Evolutionary conservation across 1,284 basidiomycete species (phyloP), one percentile per base, ranked within the genome.

Genomic region (Ustilago sp.): DNA sequence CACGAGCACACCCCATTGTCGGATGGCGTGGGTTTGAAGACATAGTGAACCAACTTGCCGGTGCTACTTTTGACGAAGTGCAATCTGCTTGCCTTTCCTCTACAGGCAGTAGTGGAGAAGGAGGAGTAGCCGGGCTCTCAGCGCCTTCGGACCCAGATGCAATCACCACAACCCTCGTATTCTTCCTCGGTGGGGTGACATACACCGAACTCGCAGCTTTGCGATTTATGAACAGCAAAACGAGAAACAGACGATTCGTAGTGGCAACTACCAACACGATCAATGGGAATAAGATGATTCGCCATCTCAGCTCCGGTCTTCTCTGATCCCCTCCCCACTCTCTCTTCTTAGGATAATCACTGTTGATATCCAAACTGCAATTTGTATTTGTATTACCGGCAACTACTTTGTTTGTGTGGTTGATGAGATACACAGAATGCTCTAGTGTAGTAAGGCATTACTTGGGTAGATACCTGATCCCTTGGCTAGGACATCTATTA

Each of bases 1-100:
- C 68, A 15, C 55, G 67, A 81, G 94, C 93, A 0, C 93, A 95
- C 85, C 93, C 94, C 0, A 92, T 98, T 67, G 90, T 93, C 2
- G 96, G 96, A 0, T 99, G 96, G 95, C 95, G 93, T 85, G 95
- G 94, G 15, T 94, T 98, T 81, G 95, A 98, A 86, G 97, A 99
- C 81, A 89, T 93, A 2, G 85, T 98, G 15, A 89, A 90, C 48
- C 88, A 89, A 58, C 90, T 98, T 59, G 93, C 94, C 2, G 96
- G 96, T 4, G 91, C 92, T 76, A 93, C 91, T 3, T 90, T 97
- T 58, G 95, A 99, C 87, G 89, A 93, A 56, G 87, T 89, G 39
- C 93, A 93, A 85, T 74, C 63, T 12, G 63, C 34, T 2, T 52
- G 48, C 7, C 53, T 35, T 32, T 12, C n/a, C 1, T 9, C 36